Percentiles rank a stretch among this genome's conserved stretches.
Evolutionary conservation across 2,329 filamentous ascomycete species (phyloP).

Genomic region (Alternaria novae-zelandiae): DNA sequence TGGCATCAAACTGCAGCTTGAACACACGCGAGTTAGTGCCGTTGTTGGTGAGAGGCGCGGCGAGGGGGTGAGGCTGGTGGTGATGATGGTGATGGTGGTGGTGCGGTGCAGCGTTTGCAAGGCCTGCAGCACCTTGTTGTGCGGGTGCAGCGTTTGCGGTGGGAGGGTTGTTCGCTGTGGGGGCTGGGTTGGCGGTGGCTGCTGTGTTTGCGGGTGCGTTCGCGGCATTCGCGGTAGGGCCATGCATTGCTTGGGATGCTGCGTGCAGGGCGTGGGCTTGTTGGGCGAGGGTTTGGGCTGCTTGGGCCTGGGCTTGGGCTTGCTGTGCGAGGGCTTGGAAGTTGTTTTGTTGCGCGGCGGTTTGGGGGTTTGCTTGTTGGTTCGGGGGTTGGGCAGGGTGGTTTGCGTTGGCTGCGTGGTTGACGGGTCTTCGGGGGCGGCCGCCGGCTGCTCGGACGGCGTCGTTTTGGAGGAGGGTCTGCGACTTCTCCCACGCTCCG

Average conservation of each 20-base stretch:
- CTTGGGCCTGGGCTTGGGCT: slow-evolving; percentile 46
- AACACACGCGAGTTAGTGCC: slow-evolving; percentile 72
- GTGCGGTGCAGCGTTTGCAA: slow-evolving; percentile 24
- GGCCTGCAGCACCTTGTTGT: slow-evolving; percentile 20
- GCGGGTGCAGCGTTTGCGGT: slow-evolving; percentile 16
- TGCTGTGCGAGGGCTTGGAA: slow-evolving; percentile 45
- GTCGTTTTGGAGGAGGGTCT: slow-evolving; percentile 77
- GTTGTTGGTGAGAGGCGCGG: slow-evolving; percentile 37
- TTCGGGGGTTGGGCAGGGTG: slow-evolving; percentile 26
- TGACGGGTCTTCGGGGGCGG: slow-evolving; percentile 39
- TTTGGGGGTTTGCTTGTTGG: slow-evolving; percentile 17
- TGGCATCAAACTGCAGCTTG: slow-evolving; percentile 94
- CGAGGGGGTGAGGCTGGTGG: slow-evolving; percentile 37
- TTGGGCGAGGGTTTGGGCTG: slow-evolving; percentile 42
- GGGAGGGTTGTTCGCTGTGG: slow-evolving; percentile 15
- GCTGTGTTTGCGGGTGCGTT: slow-evolving; percentile 14
- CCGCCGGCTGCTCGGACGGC: slow-evolving; percentile 60
- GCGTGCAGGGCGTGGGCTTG: slow-evolving; percentile 46
- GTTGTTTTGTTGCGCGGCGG: slow-evolving; percentile 31
- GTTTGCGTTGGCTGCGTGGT: slow-evolving; percentile 27
- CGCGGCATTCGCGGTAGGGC: slow-evolving; percentile 13
- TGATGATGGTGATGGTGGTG: slow-evolving; percentile 40
- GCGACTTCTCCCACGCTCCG: slow-evolving; percentile 81
- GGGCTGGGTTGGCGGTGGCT: not conserved
- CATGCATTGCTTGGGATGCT: slow-evolving; percentile 38